phyloP scores from a whole-genome alignment of 306 rosid species.

The Albizia julibrissin region DNA sequence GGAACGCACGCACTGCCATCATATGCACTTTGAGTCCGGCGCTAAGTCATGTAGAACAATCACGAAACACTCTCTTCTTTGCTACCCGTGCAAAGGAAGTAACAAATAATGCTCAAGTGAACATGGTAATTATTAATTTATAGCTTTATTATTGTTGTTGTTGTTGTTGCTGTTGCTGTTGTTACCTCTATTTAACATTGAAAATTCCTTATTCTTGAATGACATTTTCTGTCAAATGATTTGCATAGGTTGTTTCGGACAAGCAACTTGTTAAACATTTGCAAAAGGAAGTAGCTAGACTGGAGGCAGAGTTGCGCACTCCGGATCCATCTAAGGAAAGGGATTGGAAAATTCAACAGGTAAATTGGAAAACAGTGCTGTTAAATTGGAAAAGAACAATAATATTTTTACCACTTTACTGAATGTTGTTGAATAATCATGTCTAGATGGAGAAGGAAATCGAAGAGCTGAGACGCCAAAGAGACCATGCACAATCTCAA shows the following conservation, averaged over 20 bases:
- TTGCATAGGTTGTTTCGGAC: conserved; percentile 79
- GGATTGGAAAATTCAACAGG: conserved; percentile 96
- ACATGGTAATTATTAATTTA: conserved; percentile 65
- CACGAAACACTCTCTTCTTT: conserved; percentile 90
- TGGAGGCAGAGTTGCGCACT: conserved; percentile 90
- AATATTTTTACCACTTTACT: conserved; percentile 23
- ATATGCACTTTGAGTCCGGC: conserved; percentile 98
- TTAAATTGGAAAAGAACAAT: background rate
- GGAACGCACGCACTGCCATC: conserved; percentile 99
- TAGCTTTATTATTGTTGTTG: background rate
- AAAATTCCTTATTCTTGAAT: background rate
- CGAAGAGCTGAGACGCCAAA: conserved; percentile 83
- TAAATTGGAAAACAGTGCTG: conserved; percentile 28
- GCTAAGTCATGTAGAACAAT: conserved; percentile 88
- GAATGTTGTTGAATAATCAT: conserved; percentile 26
- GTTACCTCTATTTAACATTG: background rate
- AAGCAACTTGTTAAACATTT: conserved; percentile 94
- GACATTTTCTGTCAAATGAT: conserved; percentile 9
- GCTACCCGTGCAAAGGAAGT: conserved; percentile 99
- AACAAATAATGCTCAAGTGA: conserved; percentile 92
- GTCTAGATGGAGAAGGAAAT: conserved; percentile 97
- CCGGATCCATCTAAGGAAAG: conserved; percentile 90
- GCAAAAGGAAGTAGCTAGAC: conserved; percentile 97
- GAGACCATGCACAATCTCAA: conserved; percentile 87
- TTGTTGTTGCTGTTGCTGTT: background rate